A percentile compares a stretch with the other conserved stretches of the same genome.
These are phyloP conservation scores for Phalaenopsis equestris DNA, from an alignment of 106 monocot species.

Conservation along the genomic window DNA sequence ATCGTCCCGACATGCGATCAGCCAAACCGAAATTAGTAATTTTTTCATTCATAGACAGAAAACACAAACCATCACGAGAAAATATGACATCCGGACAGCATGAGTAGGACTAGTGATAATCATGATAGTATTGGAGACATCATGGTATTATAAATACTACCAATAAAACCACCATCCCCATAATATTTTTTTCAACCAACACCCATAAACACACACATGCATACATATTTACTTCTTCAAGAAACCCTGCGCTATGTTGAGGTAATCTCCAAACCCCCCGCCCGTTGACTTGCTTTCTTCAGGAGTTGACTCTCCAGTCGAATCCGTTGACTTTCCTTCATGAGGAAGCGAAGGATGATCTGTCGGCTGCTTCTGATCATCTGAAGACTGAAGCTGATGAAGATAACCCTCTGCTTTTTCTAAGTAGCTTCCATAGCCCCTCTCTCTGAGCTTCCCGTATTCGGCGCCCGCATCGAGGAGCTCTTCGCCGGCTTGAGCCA, in stretches of 20 bases:
- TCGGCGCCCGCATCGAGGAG: constrained; percentile 23
- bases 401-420: constrained; percentile 26
- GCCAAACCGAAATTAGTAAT: too few relatives aligned
- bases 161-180: too few relatives aligned
- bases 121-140: too few relatives aligned
- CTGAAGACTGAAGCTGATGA: constrained; percentile 3
- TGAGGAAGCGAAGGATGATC: not conserved
- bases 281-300: not conserved
- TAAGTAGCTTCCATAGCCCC: constrained; percentile 29
- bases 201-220: too few relatives aligned
- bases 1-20: too few relatives aligned
- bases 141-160: too few relatives aligned
- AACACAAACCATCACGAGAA: too few relatives aligned
- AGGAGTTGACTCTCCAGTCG: not conserved
- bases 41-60: too few relatives aligned
- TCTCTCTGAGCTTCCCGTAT: constrained; percentile 28
- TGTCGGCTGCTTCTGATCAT: not conserved
- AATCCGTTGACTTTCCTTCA: not conserved
- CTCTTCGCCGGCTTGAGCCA: constrained; percentile 23
- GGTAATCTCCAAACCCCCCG: not conserved
- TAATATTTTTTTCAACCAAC: too few relatives aligned
- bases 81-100: too few relatives aligned
- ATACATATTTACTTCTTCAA: not conserved
- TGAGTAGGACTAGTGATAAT: too few relatives aligned
- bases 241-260: not conserved